Conservation (phyloP, 345 rosid genomes). For the Citrus sp. region DNA sequence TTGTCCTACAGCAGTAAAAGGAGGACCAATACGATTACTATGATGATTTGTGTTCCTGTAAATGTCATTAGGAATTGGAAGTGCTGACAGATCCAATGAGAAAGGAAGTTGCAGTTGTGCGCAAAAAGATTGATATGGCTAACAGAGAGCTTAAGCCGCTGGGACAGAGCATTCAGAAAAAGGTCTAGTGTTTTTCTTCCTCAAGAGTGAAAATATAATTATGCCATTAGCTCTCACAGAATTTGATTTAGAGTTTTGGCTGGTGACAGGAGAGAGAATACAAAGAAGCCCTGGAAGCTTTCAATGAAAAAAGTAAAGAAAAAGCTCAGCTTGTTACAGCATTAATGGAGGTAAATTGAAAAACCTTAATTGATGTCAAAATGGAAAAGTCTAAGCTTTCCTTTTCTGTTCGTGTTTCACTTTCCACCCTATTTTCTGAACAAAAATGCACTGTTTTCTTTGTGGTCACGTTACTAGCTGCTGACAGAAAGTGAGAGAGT, state of each 20-base stretch:
- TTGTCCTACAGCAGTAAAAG: too few species aligned
- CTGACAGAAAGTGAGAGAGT: conserved; percentile 63
- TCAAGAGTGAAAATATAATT: not conserved
- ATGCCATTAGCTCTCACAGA: not conserved
- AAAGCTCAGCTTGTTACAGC: conserved; percentile 45
- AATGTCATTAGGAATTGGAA: conserved; percentile 57
- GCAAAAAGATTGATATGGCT: conserved; percentile 65
- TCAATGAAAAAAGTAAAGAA: conserved; percentile 78
- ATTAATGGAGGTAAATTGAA: conserved; percentile 42
- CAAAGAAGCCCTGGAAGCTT: conserved; percentile 58
- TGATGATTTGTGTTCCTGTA: too few species aligned
- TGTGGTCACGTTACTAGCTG: conserved; percentile 33
- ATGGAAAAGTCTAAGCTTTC: too few species aligned
- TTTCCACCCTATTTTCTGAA: not conserved
- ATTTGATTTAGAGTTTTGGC: not conserved
- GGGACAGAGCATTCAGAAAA: conserved; percentile 76
- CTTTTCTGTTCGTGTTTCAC: too few species aligned
- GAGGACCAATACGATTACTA: too few species aligned
- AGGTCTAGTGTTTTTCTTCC: conserved; percentile 32
- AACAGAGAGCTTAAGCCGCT: conserved; percentile 64
- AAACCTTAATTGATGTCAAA: not conserved
- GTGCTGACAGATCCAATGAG: conserved; percentile 67
- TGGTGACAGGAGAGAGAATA: conserved; percentile 71
- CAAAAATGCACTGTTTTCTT: not conserved
- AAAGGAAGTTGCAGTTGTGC: conserved; percentile 66